phyloP scores from a whole-genome alignment of 75 land plant genomes.

The Selaginella tamariscina region DNA sequence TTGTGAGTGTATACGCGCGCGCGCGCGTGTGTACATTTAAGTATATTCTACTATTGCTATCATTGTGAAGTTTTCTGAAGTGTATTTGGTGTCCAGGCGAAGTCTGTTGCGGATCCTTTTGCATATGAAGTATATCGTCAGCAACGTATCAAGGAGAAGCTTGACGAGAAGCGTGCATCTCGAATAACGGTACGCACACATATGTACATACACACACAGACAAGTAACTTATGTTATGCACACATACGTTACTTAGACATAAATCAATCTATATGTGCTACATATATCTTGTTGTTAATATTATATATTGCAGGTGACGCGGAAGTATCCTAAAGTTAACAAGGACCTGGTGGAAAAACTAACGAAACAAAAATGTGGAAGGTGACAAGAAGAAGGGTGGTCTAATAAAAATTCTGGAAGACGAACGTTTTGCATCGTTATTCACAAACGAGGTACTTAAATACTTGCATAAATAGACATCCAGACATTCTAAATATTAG shows the following conservation, averaged over 20 bases:
- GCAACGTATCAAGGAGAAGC: slow-evolving; percentile 58
- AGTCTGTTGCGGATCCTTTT: slow-evolving; percentile 73
- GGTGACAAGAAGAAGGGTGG: slow-evolving; percentile 43
- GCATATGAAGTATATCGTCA: slow-evolving; percentile 69
- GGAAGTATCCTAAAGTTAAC: slow-evolving; percentile 86
- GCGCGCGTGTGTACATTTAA: too few relatives aligned
- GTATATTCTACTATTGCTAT: too few relatives aligned
- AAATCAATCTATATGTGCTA: neutral
- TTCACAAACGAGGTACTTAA: slow-evolving; percentile 58
- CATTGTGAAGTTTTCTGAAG: neutral
- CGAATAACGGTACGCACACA: slow-evolving; percentile 83
- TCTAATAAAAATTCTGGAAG: slow-evolving; percentile 44
- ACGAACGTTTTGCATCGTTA: slow-evolving; percentile 63
- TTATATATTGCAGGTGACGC: slow-evolving; percentile 41
- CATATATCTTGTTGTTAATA: neutral
- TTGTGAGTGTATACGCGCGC: too few relatives aligned
- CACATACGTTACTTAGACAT: neutral
- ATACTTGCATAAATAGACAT: neutral
- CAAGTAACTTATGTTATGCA: too few relatives aligned
- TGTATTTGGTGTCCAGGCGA: slow-evolving; percentile 38
- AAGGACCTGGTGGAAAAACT: slow-evolving; percentile 47
- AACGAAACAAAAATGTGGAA: slow-evolving; percentile 17
- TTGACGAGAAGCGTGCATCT: slow-evolving; percentile 54
- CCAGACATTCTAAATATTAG: too few relatives aligned
- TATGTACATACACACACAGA: too few relatives aligned